These are phyloP conservation scores for Verbascum thapsus DNA, from an alignment of 257 asterid species.

Conservation along the genomic window DNA sequence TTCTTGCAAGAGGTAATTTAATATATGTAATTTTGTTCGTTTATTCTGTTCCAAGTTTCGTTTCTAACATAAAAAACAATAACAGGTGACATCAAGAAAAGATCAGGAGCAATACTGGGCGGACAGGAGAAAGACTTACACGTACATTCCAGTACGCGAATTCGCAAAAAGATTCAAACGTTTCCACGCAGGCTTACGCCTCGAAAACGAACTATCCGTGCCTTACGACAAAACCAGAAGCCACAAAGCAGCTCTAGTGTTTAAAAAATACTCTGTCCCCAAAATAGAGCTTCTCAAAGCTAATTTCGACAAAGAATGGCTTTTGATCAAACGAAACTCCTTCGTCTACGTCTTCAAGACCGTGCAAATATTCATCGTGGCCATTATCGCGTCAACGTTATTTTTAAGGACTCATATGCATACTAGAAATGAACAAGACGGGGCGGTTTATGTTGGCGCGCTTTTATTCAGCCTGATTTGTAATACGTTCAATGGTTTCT, in stretches of 20 bases:
- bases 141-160: constrained; percentile 45
- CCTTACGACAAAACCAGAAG: constrained; percentile 46
- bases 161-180: constrained; percentile 45
- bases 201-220: constrained; percentile 56
- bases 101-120: constrained; percentile 79
- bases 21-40: no score
- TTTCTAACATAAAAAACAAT: no score
- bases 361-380: constrained; percentile 60
- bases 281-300: constrained; percentile 53
- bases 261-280: constrained; percentile 48
- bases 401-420: constrained; percentile 53
- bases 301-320: constrained; percentile 73
- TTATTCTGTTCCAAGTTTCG: no score
- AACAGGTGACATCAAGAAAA: constrained; percentile 67
- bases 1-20: constrained; percentile 51
- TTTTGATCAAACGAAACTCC: constrained; percentile 60
- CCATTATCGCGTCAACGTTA: constrained; percentile 54
- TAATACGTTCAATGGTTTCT: constrained; percentile 62
- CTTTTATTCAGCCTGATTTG: constrained; percentile 46
- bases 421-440: constrained; percentile 52
- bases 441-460: constrained; percentile 59
- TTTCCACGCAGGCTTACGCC: constrained; percentile 59
- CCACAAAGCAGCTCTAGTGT: constrained; percentile 63
- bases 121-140: constrained; percentile 44
- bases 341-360: constrained; percentile 68